Evolutionary conservation across 2,329 filamentous ascomycete genomes (phyloP).

Genomic region (Chaetomiaceae sp.): DNA sequence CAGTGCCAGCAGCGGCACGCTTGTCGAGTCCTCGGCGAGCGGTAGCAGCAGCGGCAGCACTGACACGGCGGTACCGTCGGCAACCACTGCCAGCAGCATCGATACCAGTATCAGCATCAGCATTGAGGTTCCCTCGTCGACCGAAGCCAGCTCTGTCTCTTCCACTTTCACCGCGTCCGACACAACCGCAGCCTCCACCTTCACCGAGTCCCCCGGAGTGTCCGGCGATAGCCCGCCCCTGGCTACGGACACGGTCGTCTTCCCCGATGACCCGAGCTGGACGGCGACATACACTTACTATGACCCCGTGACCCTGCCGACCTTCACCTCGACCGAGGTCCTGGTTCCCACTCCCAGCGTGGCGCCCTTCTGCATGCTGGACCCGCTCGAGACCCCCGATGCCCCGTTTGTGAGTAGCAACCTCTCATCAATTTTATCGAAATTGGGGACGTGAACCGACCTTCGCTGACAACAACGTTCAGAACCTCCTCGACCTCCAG

Average conservation of each 20-base stretch:
- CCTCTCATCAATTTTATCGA: too few species aligned
- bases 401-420: not conserved
- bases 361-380: not conserved
- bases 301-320: not conserved
- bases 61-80: too few species aligned
- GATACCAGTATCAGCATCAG: too few species aligned
- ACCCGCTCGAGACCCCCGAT: not conserved
- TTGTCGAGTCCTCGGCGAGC: too few species aligned
- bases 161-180: too few species aligned
- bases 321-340: not conserved
- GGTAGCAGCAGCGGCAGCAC: too few species aligned
- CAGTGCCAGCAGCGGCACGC: too few species aligned
- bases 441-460: too few species aligned
- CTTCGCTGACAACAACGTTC: not conserved
- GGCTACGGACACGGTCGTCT: not conserved
- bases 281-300: not conserved
- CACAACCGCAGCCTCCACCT: too few species aligned
- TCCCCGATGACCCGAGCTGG: not conserved
- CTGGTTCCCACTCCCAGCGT: not conserved
- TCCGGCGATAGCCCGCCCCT: not conserved
- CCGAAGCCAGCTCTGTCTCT: too few species aligned
- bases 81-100: too few species aligned
- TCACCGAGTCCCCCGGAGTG: not conserved
- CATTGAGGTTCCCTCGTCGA: too few species aligned
- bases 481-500: slow-evolving; percentile 4